Evolutionary conservation across 306 rosid species (phyloP).

Genomic region (Sophora flavescens): DNA sequence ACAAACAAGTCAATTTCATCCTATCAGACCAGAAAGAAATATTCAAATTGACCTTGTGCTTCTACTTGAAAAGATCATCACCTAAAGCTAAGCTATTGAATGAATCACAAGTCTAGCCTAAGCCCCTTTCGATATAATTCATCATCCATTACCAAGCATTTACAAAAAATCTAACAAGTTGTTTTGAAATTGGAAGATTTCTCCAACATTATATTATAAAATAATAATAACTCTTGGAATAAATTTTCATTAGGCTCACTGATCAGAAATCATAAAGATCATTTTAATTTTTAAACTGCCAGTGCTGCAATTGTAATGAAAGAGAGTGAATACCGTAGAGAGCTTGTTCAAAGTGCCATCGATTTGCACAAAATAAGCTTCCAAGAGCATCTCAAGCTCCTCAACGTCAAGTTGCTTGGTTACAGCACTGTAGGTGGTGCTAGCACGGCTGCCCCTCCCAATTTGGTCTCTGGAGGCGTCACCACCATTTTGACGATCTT

Average conservation of each 20-base stretch:
- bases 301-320: background rate
- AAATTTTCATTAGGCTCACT: background rate
- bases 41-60: background rate
- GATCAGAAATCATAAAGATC: background rate
- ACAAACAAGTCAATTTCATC: conserved; percentile 20
- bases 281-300: background rate
- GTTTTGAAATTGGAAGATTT: background rate
- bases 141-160: conserved; percentile 9
- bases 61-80: conserved; percentile 16
- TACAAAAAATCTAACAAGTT: background rate
- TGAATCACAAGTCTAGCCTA: background rate
- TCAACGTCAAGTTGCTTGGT: conserved; percentile 87
- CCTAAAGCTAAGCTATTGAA: conserved; percentile 30
- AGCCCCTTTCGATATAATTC: background rate
- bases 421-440: conserved; percentile 67
- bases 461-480: conserved; percentile 51
- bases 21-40: conserved; percentile 19
- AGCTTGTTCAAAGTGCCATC: conserved; percentile 89
- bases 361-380: conserved; percentile 96
- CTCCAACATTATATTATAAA: conserved; percentile 5
- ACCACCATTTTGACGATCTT: conserved; percentile 51
- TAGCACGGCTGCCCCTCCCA: conserved; percentile 69
- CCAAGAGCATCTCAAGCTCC: conserved; percentile 99
- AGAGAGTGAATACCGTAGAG: conserved; percentile 48
- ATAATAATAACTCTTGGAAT: no score